These are phyloP conservation scores for Colletotrichum salicis DNA, from an alignment of 2,329 filamentous ascomycete species.

Conservation along the genomic window DNA sequence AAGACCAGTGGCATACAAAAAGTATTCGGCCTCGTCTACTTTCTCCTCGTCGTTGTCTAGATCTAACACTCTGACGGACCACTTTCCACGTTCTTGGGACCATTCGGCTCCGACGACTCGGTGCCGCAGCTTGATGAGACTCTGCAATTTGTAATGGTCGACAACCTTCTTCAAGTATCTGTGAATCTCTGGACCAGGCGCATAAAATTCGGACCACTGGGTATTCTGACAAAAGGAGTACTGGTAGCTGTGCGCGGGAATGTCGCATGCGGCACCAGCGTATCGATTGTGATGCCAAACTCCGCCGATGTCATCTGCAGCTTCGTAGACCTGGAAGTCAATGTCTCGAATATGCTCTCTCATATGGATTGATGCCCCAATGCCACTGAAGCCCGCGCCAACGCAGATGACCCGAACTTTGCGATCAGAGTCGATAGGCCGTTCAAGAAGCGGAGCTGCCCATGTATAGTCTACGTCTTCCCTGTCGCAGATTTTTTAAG, in stretches of 20 bases:
- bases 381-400: conserved; percentile 2
- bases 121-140: not conserved
- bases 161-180: conserved; percentile 5
- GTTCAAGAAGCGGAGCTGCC: not conserved
- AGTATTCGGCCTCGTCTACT: not conserved
- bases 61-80: not conserved
- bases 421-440: not conserved
- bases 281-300: conserved; percentile 40
- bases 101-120: not conserved
- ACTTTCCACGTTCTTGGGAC: not conserved
- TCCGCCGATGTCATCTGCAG: conserved; percentile 39
- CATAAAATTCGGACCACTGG: conserved; percentile 17
- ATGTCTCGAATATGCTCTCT: conserved; percentile 18
- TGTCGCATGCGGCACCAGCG: conserved; percentile 38
- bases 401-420: not conserved
- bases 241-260: conserved; percentile 38
- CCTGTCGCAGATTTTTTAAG: not conserved
- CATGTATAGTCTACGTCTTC: not conserved
- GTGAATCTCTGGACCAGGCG: not conserved
- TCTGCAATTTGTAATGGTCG: not conserved
- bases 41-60: not conserved
- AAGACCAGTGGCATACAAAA: not conserved
- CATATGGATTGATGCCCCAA: not conserved
- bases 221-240: conserved; percentile 18
- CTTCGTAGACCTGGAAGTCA: conserved; percentile 41